Base-by-base conservation (phyloP, 257 asterid species). In the Rauvolfia tetraphylla region DNA sequence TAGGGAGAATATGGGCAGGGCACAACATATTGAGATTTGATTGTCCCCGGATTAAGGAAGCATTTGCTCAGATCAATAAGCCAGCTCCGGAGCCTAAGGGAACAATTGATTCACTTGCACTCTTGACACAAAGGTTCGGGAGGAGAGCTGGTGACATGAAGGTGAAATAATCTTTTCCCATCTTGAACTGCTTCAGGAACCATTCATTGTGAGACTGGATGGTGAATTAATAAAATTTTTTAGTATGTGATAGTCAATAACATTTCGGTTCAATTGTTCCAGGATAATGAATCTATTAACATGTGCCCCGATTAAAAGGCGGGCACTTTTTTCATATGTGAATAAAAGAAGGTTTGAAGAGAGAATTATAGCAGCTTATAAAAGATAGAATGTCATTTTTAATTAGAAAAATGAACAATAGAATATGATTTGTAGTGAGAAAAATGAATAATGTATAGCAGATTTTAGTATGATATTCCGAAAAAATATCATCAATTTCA, bases 71-170 rank as follows among this genome's bases (percentile, higher is more conserved):
- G 54, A 74, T 81, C 33, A 31, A 78, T 63, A 81, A 69, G 78
- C 71, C 85, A 46, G 63, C 80, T 58, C 85, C 85, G 25, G 77
- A 73, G 75, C 78, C 85, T 20, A 78, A 73, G 76, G 85, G 80
- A 51, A 78, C 79, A 23, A 68, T 81, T 78, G 85, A 81, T 71
- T 78, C 85, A 49, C 82, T 81, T 68, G 75, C 72, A 42, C 53
- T 81, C 63, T 74, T 81, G 73, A 81, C 79, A 5, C 75, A 81
- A 38, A 78, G 44, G 74, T 81, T 81, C 63, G 85, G 85, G 13
- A 78, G 79, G 73, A 78, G 82, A 74, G 85, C 85, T 41, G 85
- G 85, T 73, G 73, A 74, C 66, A 81, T 81, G 85, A 81, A 81
- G 82, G 85, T 81, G 75, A 18, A 34, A 4, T 46, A 29, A 33